A percentile compares a stretch with the other conserved stretches of the same genome.
phyloP scores from a whole-genome alignment of 2,329 filamentous ascomycete genomes.

The Alternaria panax region DNA sequence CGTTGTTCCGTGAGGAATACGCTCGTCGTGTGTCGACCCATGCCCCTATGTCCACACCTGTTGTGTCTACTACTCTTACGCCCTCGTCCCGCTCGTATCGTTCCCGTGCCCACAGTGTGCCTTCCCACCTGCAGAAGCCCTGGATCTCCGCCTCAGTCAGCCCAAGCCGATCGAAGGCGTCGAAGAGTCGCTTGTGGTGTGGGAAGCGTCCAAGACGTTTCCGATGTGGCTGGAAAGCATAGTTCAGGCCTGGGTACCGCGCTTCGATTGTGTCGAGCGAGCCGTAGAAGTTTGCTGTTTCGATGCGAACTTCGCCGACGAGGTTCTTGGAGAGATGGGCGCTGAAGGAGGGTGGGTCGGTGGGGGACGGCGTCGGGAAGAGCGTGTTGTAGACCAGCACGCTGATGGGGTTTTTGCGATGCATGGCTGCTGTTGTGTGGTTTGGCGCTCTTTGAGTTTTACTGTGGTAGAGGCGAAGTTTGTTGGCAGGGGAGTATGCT shows the following conservation, averaged over 20 bases:
- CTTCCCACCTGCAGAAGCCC: conserved; percentile 80
- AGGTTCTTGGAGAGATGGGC: conserved; percentile 73
- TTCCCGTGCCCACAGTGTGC: conserved; percentile 82
- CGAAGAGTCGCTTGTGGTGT: conserved; percentile 79
- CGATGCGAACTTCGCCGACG: conserved; percentile 78
- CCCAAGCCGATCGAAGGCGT: conserved; percentile 73
- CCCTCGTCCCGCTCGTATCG: conserved; percentile 79
- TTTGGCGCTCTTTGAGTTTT: neutral
- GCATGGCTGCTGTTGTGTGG: conserved; percentile 63
- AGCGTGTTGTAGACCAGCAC: conserved; percentile 77
- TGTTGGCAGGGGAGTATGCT: conserved; percentile 1
- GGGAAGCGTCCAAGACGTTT: conserved; percentile 79
- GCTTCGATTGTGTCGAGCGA: conserved; percentile 81
- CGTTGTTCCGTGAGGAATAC: conserved; percentile 5
- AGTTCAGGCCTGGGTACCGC: conserved; percentile 83
- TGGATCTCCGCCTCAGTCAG: conserved; percentile 75
- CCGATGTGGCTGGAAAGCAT: conserved; percentile 74
- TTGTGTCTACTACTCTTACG: conserved; percentile 73
- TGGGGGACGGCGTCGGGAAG: conserved; percentile 71
- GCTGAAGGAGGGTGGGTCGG: conserved; percentile 75
- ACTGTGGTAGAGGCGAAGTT: neutral
- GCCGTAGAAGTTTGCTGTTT: conserved; percentile 80
- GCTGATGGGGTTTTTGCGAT: conserved; percentile 71
- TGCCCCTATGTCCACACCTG: conserved; percentile 70
- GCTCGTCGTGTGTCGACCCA: conserved; percentile 58